Conservation (phyloP, 306 rosid genomes). For the Bauhinia variegata region DNA sequence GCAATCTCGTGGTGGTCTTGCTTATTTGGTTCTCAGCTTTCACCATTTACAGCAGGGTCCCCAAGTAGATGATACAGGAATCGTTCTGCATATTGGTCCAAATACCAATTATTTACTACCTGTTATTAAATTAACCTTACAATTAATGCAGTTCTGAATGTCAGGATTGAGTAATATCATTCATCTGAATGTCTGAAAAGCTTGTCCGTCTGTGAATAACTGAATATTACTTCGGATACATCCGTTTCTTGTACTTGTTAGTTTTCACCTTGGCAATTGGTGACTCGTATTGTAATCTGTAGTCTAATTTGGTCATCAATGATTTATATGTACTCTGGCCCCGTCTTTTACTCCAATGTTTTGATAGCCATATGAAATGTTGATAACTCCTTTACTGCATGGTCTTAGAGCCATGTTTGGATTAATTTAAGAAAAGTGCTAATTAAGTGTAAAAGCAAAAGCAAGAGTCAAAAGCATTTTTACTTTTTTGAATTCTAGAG, state of each 20-base stretch:
- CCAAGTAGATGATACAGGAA: conserved; percentile 48
- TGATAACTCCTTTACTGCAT: no score
- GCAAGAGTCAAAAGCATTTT: no score
- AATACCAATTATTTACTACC: not conserved
- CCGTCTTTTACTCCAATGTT: not conserved
- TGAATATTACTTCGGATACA: conserved; percentile 18
- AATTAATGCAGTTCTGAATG: not conserved
- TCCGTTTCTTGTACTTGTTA: conserved; percentile 31
- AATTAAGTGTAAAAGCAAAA: no score
- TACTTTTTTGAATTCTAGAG: no score
- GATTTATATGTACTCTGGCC: conserved; percentile 10
- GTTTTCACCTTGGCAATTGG: not conserved
- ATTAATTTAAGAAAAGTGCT: no score
- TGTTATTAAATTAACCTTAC: not conserved
- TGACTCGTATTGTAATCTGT: not conserved
- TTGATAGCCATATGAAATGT: no score
- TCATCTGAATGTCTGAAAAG: conserved; percentile 21
- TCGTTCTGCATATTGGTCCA: not conserved
- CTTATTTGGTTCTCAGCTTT: conserved; percentile 70
- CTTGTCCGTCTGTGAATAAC: conserved; percentile 9
- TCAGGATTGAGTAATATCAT: not conserved
- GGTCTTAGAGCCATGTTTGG: no score
- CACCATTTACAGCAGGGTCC: conserved; percentile 55
- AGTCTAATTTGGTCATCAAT: no score
- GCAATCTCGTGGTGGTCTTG: conserved; percentile 53